A percentile compares a stretch with the other conserved stretches of the same genome.
Conservation (phyloP, 345 rosid species). For the Durio zibethinus region DNA sequence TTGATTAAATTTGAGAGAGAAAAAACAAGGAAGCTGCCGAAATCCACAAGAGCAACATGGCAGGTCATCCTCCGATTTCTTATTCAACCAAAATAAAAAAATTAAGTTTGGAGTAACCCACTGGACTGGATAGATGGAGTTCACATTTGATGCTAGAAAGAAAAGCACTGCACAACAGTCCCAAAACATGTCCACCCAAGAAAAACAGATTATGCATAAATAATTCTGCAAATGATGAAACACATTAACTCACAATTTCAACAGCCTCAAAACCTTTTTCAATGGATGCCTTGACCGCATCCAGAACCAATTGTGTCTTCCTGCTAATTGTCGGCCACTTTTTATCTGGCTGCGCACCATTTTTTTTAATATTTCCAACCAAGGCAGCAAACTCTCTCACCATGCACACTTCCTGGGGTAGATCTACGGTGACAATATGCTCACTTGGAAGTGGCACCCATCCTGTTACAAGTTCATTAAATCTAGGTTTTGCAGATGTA, state of each 20-base stretch:
- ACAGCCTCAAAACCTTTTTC: conserved; percentile 48
- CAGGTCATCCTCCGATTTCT: not conserved
- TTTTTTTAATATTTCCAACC: conserved; percentile 45
- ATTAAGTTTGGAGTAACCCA: not conserved
- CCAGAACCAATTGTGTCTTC: conserved; percentile 68
- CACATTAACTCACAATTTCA: conserved; percentile 14
- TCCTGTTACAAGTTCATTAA: conserved; percentile 46
- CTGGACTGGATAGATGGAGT: not conserved
- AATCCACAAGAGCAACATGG: not conserved
- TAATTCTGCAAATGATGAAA: not conserved
- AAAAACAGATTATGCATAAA: not conserved
- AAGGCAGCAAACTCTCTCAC: conserved; percentile 67
- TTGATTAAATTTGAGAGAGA: no score
- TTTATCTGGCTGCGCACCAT: conserved; percentile 58
- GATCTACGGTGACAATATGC: conserved; percentile 39
- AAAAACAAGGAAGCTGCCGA: not conserved
- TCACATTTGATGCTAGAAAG: not conserved
- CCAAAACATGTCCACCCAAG: not conserved
- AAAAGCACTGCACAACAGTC: not conserved
- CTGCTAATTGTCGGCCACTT: conserved; percentile 64
- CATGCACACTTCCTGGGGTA: conserved; percentile 82
- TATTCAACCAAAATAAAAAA: not conserved
- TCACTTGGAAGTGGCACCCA: conserved; percentile 41
- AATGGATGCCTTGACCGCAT: conserved; percentile 66
- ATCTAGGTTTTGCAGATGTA: conserved; percentile 39